Base-by-base conservation (phyloP, 345 rosid genomes). In the Populus ilicifolia region DNA sequence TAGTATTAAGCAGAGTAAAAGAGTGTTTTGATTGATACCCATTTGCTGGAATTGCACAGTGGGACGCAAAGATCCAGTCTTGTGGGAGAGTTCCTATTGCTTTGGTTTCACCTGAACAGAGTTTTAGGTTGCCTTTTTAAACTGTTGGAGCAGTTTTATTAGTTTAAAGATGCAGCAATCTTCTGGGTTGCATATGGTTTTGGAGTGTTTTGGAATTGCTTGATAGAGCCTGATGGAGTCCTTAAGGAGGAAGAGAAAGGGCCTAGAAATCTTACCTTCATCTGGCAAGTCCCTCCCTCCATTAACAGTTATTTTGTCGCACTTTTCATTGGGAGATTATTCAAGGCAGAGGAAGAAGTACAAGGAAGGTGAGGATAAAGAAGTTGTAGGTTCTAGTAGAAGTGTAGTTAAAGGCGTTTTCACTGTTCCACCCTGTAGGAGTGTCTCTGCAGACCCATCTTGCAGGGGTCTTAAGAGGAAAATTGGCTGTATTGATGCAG, bases 191-290 rank as follows among this genome's bases (percentile, higher is more conserved):
- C 50, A 33, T 33, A 52, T 67, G 38, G 54, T 52, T 38, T 9
- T 23, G 78, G 72, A 62, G 12, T 71, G 61, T 76, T 43, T 67
- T 48, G 70, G 50, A 48, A 38, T 16, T 75, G 25, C 50, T 67
- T 67, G 50, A 67, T 63, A 33, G 14, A 4, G 6, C 54, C 30
- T 36, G 41, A 76, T 76, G 79, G 79, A 54, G 36, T 76, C 39
- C 29, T 75, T 75, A 66, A 65, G 73, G 59, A 76, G 79, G 73
- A 76, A 69, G 43, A 76, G 79, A 67, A 76, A 76, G 67, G 79
- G 68, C 27, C 67, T 56, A 36, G 73, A 69, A 56, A 25, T 68
- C 48, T 21, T 75, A 30, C 63, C 71, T 30, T 75, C 59, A 21
- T 65, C 21, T 69, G 56, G 11, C 20, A 39, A 69, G 67, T 56